Conservation (phyloP, 441 rosid species). For the Erysimum pusillum region DNA sequence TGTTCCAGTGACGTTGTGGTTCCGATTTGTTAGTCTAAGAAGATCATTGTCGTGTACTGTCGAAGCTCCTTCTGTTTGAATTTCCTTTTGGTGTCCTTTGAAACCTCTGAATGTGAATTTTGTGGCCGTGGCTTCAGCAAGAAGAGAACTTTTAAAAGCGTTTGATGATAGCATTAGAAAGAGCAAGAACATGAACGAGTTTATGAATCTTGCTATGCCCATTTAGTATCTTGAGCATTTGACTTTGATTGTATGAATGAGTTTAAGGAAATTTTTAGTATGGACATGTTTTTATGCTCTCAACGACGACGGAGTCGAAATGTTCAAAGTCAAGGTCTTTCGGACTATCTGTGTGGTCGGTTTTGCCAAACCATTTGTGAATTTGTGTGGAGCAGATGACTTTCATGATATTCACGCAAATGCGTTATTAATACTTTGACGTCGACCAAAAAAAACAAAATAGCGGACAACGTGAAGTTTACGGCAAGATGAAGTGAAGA, state of each 20-base stretch:
- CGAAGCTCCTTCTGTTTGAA: conserved; percentile 43
- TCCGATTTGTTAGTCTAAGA: conserved; percentile 51
- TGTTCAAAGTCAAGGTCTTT: conserved; percentile 43
- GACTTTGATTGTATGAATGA: conserved; percentile 23
- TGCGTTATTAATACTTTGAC: not conserved
- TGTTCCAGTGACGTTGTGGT: conserved; percentile 51
- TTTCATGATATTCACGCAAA: not conserved
- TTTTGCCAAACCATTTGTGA: conserved; percentile 20
- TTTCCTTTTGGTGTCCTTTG: conserved; percentile 16
- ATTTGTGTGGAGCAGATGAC: conserved; percentile 35
- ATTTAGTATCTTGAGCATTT: conserved; percentile 20
- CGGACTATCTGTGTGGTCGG: conserved; percentile 29
- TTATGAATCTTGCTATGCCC: conserved; percentile 5
- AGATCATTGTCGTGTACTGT: conserved; percentile 48
- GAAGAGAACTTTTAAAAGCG: not conserved
- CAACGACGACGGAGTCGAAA: conserved; percentile 27
- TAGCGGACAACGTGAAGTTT: too few relatives aligned
- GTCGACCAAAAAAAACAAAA: not conserved
- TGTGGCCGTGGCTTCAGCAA: conserved; percentile 7
- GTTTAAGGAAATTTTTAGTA: conserved; percentile 7
- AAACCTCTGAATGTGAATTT: conserved; percentile 60
- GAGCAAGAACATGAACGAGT: conserved; percentile 1
- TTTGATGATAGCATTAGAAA: conserved; percentile 21
- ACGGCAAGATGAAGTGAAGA: too few relatives aligned
- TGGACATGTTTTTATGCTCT: conserved; percentile 27